A percentile compares a stretch with the other conserved stretches of the same genome.
Evolutionary conservation across 768 basidiomycete species (phyloP).

Genomic region (Xerocomellus intermedius): DNA sequence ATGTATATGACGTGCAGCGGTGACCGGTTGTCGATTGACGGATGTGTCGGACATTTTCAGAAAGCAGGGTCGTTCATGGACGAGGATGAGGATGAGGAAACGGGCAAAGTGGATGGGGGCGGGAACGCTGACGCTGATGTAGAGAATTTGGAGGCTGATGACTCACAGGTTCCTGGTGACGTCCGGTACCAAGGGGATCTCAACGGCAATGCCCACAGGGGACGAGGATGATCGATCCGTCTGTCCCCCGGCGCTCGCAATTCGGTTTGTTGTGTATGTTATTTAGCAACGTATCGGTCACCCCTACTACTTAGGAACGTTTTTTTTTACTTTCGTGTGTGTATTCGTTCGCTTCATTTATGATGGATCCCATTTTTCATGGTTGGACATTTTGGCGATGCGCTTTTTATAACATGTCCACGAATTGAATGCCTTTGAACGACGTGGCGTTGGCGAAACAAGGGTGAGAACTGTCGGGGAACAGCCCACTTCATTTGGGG

Average conservation of each 20-base stretch:
- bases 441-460: not conserved
- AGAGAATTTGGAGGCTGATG: not conserved
- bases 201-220: constrained; percentile 25
- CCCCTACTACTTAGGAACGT: not conserved
- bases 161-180: not conserved
- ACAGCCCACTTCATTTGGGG: not conserved
- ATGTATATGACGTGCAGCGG: constrained; percentile 8
- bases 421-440: not conserved
- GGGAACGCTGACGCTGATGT: constrained; percentile 8
- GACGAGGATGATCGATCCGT: constrained; percentile 1
- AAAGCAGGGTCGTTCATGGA: constrained; percentile 62
- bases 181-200: not conserved
- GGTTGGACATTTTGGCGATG: not conserved
- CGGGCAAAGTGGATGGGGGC: not conserved
- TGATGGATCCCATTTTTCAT: not conserved
- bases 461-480: not conserved
- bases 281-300: not conserved
- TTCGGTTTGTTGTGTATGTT: not conserved
- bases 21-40: not conserved
- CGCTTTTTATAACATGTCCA: not conserved
- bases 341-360: not conserved
- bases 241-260: not conserved
- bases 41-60: constrained; percentile 37
- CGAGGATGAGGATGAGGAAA: constrained; percentile 50
- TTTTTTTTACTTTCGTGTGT: not conserved